A percentile compares a stretch with the other conserved stretches of the same genome.
These are phyloP conservation scores for Alliaria petiolata DNA, from an alignment of 345 rosid species.

Conservation along the genomic window DNA sequence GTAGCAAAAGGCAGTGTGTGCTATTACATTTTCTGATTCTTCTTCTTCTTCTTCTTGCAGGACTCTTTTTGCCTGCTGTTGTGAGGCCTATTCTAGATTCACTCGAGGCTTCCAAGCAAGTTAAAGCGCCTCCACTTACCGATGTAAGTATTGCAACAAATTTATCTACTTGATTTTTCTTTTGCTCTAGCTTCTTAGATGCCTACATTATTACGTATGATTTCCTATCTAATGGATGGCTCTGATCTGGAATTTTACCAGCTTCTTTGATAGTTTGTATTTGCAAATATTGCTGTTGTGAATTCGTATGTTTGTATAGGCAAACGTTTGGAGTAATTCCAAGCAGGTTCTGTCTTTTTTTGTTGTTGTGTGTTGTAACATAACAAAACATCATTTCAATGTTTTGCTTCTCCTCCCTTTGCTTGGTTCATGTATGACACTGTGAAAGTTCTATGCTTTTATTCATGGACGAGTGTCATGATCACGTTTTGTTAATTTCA, in stretches of 20 bases:
- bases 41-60: slow-evolving; percentile 28
- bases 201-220: neutral
- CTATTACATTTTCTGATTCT: neutral
- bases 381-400: neutral
- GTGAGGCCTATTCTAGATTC: slow-evolving; percentile 96
- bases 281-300: neutral
- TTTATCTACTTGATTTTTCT: neutral
- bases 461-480: neutral
- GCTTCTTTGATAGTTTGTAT: neutral
- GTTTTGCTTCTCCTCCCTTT: neutral
- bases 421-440: neutral
- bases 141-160: slow-evolving; percentile 51
- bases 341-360: neutral
- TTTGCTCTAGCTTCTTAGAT: neutral
- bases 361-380: neutral
- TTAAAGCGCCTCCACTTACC: slow-evolving; percentile 65
- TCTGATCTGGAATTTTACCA: neutral
- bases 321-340: neutral
- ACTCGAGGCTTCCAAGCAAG: slow-evolving; percentile 74
- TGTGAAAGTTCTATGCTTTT: neutral
- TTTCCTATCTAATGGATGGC: neutral
- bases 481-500: neutral
- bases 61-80: slow-evolving; percentile 91
- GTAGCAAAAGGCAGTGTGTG: neutral
- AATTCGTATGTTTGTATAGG: neutral